Evolutionary conservation across 2,329 filamentous ascomycete species (phyloP).

Genomic region (Penicillium digitatum): DNA sequence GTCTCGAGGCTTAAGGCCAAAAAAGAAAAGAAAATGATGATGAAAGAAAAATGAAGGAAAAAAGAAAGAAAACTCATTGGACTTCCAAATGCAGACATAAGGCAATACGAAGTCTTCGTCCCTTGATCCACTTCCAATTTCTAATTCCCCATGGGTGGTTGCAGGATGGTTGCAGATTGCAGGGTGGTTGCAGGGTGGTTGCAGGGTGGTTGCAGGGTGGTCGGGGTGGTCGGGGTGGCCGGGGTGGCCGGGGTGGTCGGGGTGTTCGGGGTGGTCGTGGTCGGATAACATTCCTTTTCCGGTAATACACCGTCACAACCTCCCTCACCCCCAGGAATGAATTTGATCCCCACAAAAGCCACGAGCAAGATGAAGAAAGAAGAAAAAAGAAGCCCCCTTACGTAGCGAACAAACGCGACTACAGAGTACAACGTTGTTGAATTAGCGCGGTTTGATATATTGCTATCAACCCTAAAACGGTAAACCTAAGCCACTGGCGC

Average conservation of each 20-base stretch:
- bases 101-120: neutral
- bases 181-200: neutral
- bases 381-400: neutral
- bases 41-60: neutral
- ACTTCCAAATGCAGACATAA: neutral
- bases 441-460: neutral
- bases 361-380: neutral
- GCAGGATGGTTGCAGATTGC: neutral
- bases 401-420: neutral
- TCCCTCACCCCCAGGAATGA: neutral
- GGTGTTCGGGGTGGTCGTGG: neutral
- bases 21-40: neutral
- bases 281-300: conserved; percentile 6
- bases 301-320: neutral
- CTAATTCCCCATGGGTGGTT: neutral
- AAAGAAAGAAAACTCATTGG: neutral
- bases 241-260: too few species aligned
- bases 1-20: neutral
- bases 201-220: neutral
- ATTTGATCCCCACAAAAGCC: neutral
- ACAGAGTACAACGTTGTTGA: neutral
- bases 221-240: too few species aligned
- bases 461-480: neutral
- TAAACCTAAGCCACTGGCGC: neutral
- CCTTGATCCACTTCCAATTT: conserved; percentile 4